Evolutionary conservation across 306 rosid genomes (phyloP).

Genomic region (Gillenia trifoliata): DNA sequence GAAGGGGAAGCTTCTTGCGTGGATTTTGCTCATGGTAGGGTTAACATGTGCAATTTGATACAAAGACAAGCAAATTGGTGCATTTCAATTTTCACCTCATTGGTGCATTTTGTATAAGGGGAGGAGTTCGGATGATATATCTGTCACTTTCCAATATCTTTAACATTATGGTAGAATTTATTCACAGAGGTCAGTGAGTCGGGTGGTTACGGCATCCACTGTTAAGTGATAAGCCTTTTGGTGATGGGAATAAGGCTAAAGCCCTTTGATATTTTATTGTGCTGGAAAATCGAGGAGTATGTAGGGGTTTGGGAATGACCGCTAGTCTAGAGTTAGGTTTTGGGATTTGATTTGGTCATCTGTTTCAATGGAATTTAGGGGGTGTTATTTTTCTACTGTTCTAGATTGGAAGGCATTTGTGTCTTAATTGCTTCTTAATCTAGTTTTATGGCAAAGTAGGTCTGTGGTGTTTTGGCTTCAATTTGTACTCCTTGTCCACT

Average conservation of each 20-base stretch:
- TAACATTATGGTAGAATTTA: neutral
- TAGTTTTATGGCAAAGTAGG: neutral
- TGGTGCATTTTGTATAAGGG: neutral
- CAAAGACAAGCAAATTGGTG: neutral
- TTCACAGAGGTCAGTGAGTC: neutral
- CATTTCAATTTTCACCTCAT: neutral
- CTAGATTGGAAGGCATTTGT: neutral
- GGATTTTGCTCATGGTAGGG: neutral
- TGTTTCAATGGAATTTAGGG: neutral
- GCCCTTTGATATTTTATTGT: neutral
- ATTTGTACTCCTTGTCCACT: neutral
- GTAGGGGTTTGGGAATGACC: neutral
- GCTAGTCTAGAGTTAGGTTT: neutral
- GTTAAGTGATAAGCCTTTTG: neutral
- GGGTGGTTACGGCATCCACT: neutral
- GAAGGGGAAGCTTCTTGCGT: neutral
- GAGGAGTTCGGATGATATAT: neutral
- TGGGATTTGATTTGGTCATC: neutral
- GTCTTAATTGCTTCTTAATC: neutral
- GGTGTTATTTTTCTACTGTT: neutral
- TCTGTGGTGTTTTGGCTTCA: neutral
- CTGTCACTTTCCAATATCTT: neutral
- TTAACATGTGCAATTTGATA: neutral
- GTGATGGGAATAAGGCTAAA: neutral
- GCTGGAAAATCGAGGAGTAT: neutral